Evolutionary conservation across 306 rosid species (phyloP), one percentile per base, ranked within the genome.

Genomic region (Trifolium fragiferum): DNA sequence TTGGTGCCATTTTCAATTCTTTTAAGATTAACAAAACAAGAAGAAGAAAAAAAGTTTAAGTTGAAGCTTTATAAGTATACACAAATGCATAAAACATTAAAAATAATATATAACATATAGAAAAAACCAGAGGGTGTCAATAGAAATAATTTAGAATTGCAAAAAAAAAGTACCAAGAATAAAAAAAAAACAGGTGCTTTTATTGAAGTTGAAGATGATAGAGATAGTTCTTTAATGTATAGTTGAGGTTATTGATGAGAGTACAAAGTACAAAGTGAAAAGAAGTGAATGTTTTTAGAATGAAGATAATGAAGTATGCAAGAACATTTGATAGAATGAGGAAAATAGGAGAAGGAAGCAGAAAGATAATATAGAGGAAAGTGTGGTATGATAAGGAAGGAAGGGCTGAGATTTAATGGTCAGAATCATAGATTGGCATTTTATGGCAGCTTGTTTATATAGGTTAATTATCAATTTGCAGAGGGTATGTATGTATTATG

Each of bases 321-420:
- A 79, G 46, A 60, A 32, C 62, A 57, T 20, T 20, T 19, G 82
- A 66, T 70, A 60, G 71, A 68, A 27, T 59, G 68, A 49, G 73
- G 9, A 27, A 59, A 74, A 57, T 66, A 54, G 62, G 3, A 64
- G 79, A 46, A 65, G 51, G 75, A 30, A 80, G 72, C 41, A 81
- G 41, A 80, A 23, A 73, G 80, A 78, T 76, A 75, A 78, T 76
- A 75, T 75, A 78, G 82, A 76, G 38, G 70, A 51, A 35, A 59
- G 55, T 49, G 72, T 50, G 68, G 96, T 85, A 63, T 86, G 98
- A 93, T 93, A 93, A 93, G 98, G 86, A 88, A 91, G 88, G 92
- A 91, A 89, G 96, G 98, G 98, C 70, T 78, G 96, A 93, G 97
- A 91, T 93, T 93, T 21, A 83, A 85, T 51, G 57, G 76, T 87